A percentile compares a stretch with the other conserved stretches of the same genome.
phyloP scores from a whole-genome alignment of 106 monocot genomes.

The Vanilla planifolia region DNA sequence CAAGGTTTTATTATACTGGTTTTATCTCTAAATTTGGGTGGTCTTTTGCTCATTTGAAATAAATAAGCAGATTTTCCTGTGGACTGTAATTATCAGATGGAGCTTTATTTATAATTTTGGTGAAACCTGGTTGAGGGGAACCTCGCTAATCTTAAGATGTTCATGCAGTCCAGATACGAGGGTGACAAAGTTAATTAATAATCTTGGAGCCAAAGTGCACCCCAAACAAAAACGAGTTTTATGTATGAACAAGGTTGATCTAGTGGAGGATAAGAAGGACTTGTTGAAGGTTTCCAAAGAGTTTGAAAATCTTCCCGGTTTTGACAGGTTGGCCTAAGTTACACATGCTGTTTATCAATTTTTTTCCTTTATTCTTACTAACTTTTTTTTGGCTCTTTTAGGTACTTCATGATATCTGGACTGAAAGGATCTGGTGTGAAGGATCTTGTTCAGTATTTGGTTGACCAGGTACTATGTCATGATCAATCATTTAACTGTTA shows the following conservation, averaged over 20 bases:
- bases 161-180: conserved; percentile 63
- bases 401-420: conserved; percentile 97
- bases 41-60: too few relatives aligned
- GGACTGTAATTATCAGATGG: too few relatives aligned
- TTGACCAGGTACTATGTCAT: conserved; percentile 53
- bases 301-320: conserved; percentile 91
- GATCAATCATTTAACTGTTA: background rate
- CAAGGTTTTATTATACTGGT: too few relatives aligned
- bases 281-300: conserved; percentile 83
- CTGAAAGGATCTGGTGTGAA: conserved; percentile 91
- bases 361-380: background rate
- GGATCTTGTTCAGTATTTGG: conserved; percentile 71
- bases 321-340: conserved; percentile 47
- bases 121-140: too few relatives aligned
- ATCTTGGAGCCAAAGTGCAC: conserved; percentile 54
- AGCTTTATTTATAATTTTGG: too few relatives aligned
- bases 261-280: conserved; percentile 83
- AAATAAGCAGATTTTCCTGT: too few relatives aligned
- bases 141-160: background rate
- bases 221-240: conserved; percentile 69
- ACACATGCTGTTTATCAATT: background rate
- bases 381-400: conserved; percentile 18
- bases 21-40: too few relatives aligned
- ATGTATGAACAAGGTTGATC: conserved; percentile 98
- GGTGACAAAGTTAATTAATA: conserved; percentile 77